phyloP scores from a whole-genome alignment of 1,284 basidiomycete genomes.

The Tilletia indica region DNA sequence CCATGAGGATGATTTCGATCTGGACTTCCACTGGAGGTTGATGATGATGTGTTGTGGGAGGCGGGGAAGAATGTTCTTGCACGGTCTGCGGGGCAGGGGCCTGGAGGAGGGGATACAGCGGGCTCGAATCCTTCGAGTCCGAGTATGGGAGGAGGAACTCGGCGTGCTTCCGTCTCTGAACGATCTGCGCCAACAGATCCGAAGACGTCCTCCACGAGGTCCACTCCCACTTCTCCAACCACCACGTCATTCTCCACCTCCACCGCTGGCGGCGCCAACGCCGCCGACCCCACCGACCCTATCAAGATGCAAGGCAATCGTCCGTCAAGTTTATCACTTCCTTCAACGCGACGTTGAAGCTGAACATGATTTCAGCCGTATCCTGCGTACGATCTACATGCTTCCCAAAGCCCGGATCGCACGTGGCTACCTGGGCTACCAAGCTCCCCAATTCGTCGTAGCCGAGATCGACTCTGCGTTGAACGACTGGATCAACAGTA shows the following conservation, averaged over 20 bases:
- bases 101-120: too few relatives aligned
- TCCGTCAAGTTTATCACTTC: conserved; percentile 25
- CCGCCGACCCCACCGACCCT: not conserved
- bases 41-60: conserved; percentile 37
- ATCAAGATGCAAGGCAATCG: conserved; percentile 3
- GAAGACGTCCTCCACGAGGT: too few relatives aligned
- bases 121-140: too few relatives aligned
- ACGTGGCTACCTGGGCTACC: conserved; percentile 38
- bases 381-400: conserved; percentile 48
- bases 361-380: conserved; percentile 43
- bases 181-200: too few relatives aligned
- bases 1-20: conserved; percentile 49
- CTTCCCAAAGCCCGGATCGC: conserved; percentile 41
- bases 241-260: too few relatives aligned
- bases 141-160: too few relatives aligned
- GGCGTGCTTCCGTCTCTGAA: too few relatives aligned
- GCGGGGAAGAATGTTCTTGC: conserved; percentile 25
- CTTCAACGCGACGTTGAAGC: conserved; percentile 36
- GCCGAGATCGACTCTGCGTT: conserved; percentile 49
- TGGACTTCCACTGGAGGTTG: conserved; percentile 43
- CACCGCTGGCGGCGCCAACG: too few relatives aligned
- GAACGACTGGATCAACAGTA: conserved; percentile 46
- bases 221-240: too few relatives aligned
- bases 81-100: conserved; percentile 30
- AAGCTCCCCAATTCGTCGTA: conserved; percentile 46